These are phyloP conservation scores for Pythium coloratum DNA, from an alignment of 352 stramenopile genomes.

Conservation along the genomic window DNA sequence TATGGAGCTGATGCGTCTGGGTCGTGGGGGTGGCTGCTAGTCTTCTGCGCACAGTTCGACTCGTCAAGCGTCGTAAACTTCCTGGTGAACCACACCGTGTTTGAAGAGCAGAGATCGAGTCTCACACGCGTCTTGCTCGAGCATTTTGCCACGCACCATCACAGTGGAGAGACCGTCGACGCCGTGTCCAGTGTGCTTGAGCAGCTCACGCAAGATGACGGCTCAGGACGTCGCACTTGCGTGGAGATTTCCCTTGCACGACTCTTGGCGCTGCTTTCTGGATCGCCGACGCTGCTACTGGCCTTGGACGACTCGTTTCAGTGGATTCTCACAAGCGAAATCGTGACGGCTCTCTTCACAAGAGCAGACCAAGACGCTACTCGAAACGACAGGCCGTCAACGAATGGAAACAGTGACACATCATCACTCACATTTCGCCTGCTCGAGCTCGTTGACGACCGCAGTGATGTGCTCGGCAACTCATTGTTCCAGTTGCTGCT, in stretches of 20 bases:
- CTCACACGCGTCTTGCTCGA: slow-evolving; percentile 34
- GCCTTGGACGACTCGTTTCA: slow-evolving; percentile 62
- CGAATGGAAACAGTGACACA: slow-evolving; percentile 3
- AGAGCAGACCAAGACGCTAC: not conserved
- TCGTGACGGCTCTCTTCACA: slow-evolving; percentile 34
- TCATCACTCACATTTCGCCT: not conserved
- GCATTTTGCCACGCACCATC: slow-evolving; percentile 35
- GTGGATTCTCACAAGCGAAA: slow-evolving; percentile 56
- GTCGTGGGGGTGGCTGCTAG: slow-evolving; percentile 41
- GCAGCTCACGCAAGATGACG: slow-evolving; percentile 10
- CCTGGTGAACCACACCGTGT: slow-evolving; percentile 39
- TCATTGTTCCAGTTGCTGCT: slow-evolving; percentile 18
- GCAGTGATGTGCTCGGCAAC: slow-evolving; percentile 10
- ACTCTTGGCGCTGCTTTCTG: slow-evolving; percentile 37
- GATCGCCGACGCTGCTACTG: slow-evolving; percentile 37
- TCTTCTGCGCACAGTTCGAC: slow-evolving; percentile 45
- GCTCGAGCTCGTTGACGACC: slow-evolving; percentile 10
- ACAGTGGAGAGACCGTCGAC: slow-evolving; percentile 45
- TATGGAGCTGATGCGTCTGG: not conserved
- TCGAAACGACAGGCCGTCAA: not conserved
- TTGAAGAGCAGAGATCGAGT: slow-evolving; percentile 9
- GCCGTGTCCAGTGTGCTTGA: slow-evolving; percentile 46
- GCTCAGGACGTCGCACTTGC: not conserved
- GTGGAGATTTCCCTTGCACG: not conserved
- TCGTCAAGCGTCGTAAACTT: slow-evolving; percentile 48